Evolutionary conservation across 495 filamentous ascomycete genomes (phyloP), one percentile per base, ranked within the genome.

Genomic region (Bombardia bombarda): DNA sequence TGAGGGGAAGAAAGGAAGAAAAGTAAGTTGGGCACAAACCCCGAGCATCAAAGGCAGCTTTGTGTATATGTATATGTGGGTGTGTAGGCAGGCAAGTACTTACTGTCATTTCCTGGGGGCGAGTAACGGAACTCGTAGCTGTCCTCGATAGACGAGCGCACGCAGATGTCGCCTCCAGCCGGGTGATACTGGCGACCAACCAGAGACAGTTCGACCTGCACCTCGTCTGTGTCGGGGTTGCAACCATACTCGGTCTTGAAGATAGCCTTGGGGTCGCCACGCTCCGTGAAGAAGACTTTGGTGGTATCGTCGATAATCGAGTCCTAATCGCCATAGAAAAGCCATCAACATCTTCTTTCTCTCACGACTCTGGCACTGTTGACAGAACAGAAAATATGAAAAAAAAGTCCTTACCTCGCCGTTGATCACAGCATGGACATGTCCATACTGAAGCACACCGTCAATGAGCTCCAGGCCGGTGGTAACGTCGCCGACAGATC

Each of bases 281-380:
- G 67, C 12, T 65, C 63, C 1, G 74, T 77, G 66, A 73, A 68
- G 55, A 77, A 78, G 53, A 77, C 55, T 51, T 78, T 76, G 14
- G 70, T 75, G 13, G 74, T 78, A 52, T 73, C 65, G 44, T 78
- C 74, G 14, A 65, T 54, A 6, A 57, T 56, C 14, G 72, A 71
- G 37, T 69, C 72, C 73, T 75, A 32, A 7, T 5, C n/a, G 4
- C n/a, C n/a, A n/a, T n/a, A n/a, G n/a, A n/a, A n/a, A n/a, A n/a
- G n/a, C n/a, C n/a, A n/a, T n/a, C n/a, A n/a, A n/a, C n/a, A n/a
- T n/a, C n/a, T n/a, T n/a, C n/a, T n/a, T n/a, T n/a, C n/a, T n/a
- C n/a, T n/a, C n/a, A n/a, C n/a, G n/a, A n/a, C n/a, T n/a, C n/a
- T n/a, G n/a, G n/a, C n/a, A 2, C 3, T 13, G 31, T 40, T 7